Conservation (phyloP, 2,329 filamentous ascomycete genomes). For the Raffaelea arxii region DNA sequence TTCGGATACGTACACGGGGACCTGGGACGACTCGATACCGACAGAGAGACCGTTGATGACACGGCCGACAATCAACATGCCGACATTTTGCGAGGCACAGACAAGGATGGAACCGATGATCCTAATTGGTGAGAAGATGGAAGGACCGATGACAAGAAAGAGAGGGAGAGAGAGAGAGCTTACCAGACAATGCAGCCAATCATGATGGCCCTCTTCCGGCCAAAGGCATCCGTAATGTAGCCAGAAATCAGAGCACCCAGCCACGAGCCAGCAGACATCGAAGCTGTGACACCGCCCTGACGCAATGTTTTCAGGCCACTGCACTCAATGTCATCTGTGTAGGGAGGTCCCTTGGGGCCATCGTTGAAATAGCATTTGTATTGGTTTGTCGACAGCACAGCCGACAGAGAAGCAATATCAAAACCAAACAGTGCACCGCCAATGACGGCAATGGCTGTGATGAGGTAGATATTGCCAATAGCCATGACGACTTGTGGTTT, state of each 20-base stretch:
- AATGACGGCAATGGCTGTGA: conserved; percentile 32
- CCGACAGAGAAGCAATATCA: conserved; percentile 35
- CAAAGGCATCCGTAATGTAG: conserved; percentile 44
- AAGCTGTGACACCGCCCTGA: conserved; percentile 58
- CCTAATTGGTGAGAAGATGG: conserved; percentile 20
- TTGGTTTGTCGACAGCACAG: conserved; percentile 30
- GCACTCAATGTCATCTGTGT: conserved; percentile 4
- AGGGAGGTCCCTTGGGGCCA: conserved; percentile 19
- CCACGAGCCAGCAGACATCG: conserved; percentile 64
- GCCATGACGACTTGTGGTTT: background rate
- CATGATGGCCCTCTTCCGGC: conserved; percentile 39
- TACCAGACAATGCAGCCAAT: conserved; percentile 41
- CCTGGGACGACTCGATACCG: conserved; percentile 63
- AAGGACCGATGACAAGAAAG: background rate
- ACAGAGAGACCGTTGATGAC: conserved; percentile 63
- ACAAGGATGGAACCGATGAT: conserved; percentile 36
- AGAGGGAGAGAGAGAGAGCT: conserved; percentile 15
- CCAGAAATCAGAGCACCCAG: conserved; percentile 53
- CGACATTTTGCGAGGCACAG: conserved; percentile 35
- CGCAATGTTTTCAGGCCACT: conserved; percentile 7
- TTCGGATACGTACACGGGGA: conserved; percentile 62
- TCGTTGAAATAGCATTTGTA: conserved; percentile 34
- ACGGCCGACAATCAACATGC: conserved; percentile 56
- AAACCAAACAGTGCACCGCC: conserved; percentile 32
- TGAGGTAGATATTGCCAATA: conserved; percentile 30